These are phyloP conservation scores for Penicillium rolfsii DNA, from an alignment of 2,329 filamentous ascomycete species.

Conservation along the genomic window DNA sequence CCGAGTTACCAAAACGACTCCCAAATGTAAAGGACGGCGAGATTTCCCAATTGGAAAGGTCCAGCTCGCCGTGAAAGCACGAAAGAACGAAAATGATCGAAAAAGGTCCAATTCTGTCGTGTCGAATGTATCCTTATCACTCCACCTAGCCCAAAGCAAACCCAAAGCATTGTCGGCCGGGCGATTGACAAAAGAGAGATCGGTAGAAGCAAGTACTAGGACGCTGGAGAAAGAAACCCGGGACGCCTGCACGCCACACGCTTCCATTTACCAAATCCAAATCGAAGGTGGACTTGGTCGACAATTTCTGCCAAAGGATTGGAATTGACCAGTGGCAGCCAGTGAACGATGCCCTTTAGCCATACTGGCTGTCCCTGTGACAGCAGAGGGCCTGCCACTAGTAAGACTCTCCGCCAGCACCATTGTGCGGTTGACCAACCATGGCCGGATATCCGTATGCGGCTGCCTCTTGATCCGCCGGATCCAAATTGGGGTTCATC, in stretches of 20 bases:
- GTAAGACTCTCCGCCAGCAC: conserved; percentile 51
- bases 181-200: neutral
- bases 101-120: conserved; percentile 1
- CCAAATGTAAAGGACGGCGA: conserved; percentile 7
- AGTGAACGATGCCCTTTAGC: neutral
- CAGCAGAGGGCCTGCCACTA: conserved; percentile 22
- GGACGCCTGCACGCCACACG: conserved; percentile 16
- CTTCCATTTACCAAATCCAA: conserved; percentile 10
- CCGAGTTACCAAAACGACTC: conserved; percentile 20
- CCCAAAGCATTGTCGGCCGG: neutral
- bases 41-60: neutral
- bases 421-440: conserved; percentile 53
- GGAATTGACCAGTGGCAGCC: neutral
- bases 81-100: conserved; percentile 3
- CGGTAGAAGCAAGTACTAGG: neutral
- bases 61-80: conserved; percentile 1
- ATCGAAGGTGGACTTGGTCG: neutral
- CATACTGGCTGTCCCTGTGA: neutral
- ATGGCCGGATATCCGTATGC: conserved; percentile 52
- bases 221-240: conserved; percentile 12
- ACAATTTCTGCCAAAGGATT: neutral
- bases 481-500: conserved; percentile 49
- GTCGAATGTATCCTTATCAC: conserved; percentile 3
- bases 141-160: neutral
- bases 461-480: conserved; percentile 49